Evolutionary conservation across 768 basidiomycete species (phyloP).

Genomic region (Galerina sulciceps): DNA sequence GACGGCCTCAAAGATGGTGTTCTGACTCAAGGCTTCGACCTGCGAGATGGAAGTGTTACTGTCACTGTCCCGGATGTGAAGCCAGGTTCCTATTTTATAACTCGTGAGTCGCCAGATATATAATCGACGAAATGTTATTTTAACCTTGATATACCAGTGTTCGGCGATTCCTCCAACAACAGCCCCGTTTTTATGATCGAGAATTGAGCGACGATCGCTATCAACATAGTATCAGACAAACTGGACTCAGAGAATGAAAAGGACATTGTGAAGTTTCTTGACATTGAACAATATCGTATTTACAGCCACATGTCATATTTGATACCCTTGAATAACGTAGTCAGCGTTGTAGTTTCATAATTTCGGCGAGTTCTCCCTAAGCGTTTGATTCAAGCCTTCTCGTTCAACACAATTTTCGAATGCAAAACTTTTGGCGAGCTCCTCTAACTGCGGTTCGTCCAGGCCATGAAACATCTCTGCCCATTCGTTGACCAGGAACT

Average conservation of each 20-base stretch:
- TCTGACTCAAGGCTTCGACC: constrained; percentile 38
- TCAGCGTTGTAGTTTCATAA: not conserved
- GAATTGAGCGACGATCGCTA: not conserved
- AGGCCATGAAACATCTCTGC: constrained; percentile 67
- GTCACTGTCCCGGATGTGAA: constrained; percentile 41
- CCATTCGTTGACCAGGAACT: constrained; percentile 76
- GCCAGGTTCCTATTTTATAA: constrained; percentile 40
- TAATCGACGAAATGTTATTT: not conserved
- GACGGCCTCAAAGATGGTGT: constrained; percentile 23
- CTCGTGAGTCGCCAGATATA: constrained; percentile 38
- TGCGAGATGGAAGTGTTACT: constrained; percentile 35
- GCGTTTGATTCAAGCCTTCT: constrained; percentile 63
- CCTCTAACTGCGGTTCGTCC: constrained; percentile 64
- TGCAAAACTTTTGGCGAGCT: constrained; percentile 73
- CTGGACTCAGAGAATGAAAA: too few relatives aligned
- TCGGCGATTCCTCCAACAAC: constrained; percentile 52
- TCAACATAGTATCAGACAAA: too few relatives aligned
- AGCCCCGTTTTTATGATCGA: constrained; percentile 42
- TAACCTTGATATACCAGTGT: constrained; percentile 33
- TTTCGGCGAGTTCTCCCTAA: constrained; percentile 41
- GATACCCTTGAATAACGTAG: not conserved
- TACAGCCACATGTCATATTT: not conserved
- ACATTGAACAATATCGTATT: not conserved
- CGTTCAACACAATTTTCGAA: constrained; percentile 74
- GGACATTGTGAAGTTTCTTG: not conserved